Evolutionary conservation across 768 basidiomycete genomes (phyloP), one percentile per base, ranked within the genome.

Genomic region (Serendipita sp.): DNA sequence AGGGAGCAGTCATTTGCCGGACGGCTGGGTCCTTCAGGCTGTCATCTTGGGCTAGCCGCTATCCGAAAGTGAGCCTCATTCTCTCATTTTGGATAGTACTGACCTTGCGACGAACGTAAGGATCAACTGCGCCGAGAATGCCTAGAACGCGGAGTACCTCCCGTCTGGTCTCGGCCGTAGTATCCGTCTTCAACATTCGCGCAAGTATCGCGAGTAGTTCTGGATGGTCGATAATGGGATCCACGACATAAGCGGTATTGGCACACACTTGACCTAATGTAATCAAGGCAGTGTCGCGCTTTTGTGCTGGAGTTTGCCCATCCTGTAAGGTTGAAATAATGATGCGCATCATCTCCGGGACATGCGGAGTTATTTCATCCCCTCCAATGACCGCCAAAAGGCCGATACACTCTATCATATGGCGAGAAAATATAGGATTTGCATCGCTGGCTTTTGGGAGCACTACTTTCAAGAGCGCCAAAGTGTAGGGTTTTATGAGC

Each of bases 71-170:
- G 13, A 56, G 32, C 63, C 24, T 28, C 24, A 53, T 38, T 63
- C 34, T 35, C n/a, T 34, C 7, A 53, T n/a, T 28, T 13, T 13
- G 41, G 16, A 30, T 69, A 77, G 51, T 71, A 92, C 13, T 41
- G 7, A 41, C 93, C 83, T 95, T 93, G 68, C 94, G 85, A 70
- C 87, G 56, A 34, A 37, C 81, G 74, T 96, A 99, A 0, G 96
- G 96, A 73, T 99, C 96, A 35, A 98, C 75, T 3, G 96, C 96
- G 56, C 96, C 96, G 16, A 99, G 80, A 62, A 97, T 92, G 67
- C 96, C 96, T 66, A 99, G 81, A 2, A 96, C 94, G 72, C 94
- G 89, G 64, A 98, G 87, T 15, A 95, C 87, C 68, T 98, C 95
- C 35, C 95, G 80, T 51, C 90, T 79, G 10, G 92, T 86, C 11